Percentiles rank a stretch among this genome's conserved stretches.
Evolutionary conservation across 1,139 yeast genomes (phyloP).

Genomic region (Geotrichum reessii): DNA sequence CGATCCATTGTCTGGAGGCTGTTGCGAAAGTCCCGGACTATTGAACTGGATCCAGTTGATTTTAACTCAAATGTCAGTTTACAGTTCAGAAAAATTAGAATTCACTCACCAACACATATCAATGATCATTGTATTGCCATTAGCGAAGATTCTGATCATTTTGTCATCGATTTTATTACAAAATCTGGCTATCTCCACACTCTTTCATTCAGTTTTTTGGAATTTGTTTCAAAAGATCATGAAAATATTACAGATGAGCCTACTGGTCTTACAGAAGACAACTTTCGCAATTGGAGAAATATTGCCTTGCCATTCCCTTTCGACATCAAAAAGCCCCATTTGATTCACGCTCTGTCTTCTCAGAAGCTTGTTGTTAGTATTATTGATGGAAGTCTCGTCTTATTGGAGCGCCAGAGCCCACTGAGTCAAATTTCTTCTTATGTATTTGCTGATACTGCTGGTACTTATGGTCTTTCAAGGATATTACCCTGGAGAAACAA

Average conservation of each 20-base stretch:
- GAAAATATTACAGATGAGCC: conserved; percentile 12
- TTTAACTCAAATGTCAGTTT: conserved; percentile 13
- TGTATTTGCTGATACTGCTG: conserved; percentile 25
- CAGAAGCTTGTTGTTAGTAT: conserved; percentile 50
- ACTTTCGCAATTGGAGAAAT: conserved; percentile 28
- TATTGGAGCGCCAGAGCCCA: conserved; percentile 42
- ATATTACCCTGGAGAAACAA: conserved; percentile 24
- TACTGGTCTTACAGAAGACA: conserved; percentile 19
- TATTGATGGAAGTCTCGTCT: conserved; percentile 59
- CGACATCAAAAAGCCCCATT: conserved; percentile 59
- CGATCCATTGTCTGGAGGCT: conserved; percentile 26
- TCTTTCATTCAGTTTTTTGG: conserved; percentile 20
- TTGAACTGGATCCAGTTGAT: conserved; percentile 28
- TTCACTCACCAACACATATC: conserved; percentile 23
- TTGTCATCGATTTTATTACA: conserved; percentile 29
- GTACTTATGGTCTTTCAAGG: conserved; percentile 21
- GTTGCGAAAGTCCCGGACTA: conserved; percentile 20
- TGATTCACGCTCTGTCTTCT: conserved; percentile 45
- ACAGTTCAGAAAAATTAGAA: conserved; percentile 24
- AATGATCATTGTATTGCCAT: conserved; percentile 25
- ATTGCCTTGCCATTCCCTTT: conserved; percentile 57
- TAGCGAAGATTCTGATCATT: conserved; percentile 21
- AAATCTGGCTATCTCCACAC: conserved; percentile 30
- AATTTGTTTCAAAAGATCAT: conserved; percentile 6
- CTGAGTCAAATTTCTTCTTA: conserved; percentile 23